Base-by-base conservation (phyloP, 192 early-diverging fungal species). In the Rhizoclosmatium sp. region DNA sequence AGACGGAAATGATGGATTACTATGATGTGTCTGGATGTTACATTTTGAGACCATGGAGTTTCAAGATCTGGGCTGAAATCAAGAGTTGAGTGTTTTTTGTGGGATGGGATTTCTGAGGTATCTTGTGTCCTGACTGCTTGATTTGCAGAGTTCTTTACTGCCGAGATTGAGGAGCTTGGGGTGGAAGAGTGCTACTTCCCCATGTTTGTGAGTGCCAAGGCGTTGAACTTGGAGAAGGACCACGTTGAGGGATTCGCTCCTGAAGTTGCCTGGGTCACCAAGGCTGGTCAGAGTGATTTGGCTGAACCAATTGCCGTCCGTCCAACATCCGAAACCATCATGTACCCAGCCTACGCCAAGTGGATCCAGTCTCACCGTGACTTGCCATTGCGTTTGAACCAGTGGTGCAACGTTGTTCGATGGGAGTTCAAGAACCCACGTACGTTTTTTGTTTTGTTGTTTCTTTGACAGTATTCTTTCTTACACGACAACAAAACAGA, bases 351-450 rank as follows among this genome's bases (percentile, higher is more conserved):
- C 89, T 99, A 95, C 82, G 91, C 96, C 69, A 95, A 95, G 82
- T 99, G 98, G 98, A 93, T 99, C 78, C 93, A 95, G 69, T 94
- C 92, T 71, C 94, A 99, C 87, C 95, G 98, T 80, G 97, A 99
- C 87, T 87, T 99, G 54, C 98, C 98, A 46, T 85, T 99, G 64
- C 90, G 95, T 70, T 84, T 99, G 66, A 99, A 99, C 90, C 98
- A 99, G 87, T 99, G 98, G 98, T 96, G 95, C 88, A 97, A 95
- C 80, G 97, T 99, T 78, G 98, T 99, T 59, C 94, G 98, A 76
- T 99, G 98, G 98, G 98, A 99, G 89, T 99, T 99, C 88, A 99
- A 99, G 89, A 94, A 99, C 87, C 97, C 97, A 61, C 96, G 60
- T 62, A 62, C 19, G 60, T 62, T 7, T 21, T 23, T 62, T 21